phyloP scores from a whole-genome alignment of 176 grass and related monocot genomes.

The Elaeis guineensis region DNA sequence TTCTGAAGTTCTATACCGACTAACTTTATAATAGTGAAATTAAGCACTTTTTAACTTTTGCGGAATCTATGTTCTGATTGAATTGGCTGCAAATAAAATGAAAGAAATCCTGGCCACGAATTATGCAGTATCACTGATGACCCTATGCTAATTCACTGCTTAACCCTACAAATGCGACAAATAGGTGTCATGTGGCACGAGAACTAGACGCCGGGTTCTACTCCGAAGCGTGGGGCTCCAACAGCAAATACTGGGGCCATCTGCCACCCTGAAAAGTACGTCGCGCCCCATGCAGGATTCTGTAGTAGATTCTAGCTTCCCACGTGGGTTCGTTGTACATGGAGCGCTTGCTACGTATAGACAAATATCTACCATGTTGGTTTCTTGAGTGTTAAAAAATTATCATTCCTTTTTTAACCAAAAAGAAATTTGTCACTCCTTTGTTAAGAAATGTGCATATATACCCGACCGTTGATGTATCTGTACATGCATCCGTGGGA shows the following conservation, averaged over 20 bases:
- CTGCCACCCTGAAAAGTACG: slow-evolving; percentile 19
- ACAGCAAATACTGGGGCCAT: not conserved
- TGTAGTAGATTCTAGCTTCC: not conserved
- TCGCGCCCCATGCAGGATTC: slow-evolving; percentile 5
- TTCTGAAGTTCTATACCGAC: slow-evolving; percentile 14
- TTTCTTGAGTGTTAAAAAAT: no score
- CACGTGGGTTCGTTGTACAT: not conserved
- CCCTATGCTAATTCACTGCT: not conserved
- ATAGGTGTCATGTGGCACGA: slow-evolving; percentile 79
- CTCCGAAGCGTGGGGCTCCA: slow-evolving; percentile 16
- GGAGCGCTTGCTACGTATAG: no score
- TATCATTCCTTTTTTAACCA: no score
- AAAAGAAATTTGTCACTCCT: no score
- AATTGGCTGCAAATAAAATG: slow-evolving; percentile 3
- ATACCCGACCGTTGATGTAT: no score
- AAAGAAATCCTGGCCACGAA: not conserved
- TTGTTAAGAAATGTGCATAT: no score
- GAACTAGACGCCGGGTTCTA: slow-evolving; percentile 35
- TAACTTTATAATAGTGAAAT: slow-evolving; percentile 22
- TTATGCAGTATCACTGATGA: not conserved
- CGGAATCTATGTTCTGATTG: not conserved
- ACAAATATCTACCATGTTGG: no score
- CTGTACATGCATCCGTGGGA: no score
- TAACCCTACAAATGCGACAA: slow-evolving; percentile 51
- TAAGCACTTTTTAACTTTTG: not conserved